Conservation (phyloP, 345 rosid genomes). For the Lenwebbia sp. region DNA sequence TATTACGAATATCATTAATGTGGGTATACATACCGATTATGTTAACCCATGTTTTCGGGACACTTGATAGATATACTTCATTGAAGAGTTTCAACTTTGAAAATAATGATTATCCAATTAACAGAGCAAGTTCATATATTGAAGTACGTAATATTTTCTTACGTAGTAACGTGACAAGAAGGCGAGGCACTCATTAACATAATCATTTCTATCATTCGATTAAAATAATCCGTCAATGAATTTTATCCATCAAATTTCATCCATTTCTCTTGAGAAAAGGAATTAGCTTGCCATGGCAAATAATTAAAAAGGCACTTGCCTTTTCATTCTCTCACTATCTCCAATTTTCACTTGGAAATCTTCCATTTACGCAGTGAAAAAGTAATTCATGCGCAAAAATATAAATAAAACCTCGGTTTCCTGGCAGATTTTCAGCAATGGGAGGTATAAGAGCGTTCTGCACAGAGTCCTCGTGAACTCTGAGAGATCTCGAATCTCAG, state of each 20-base stretch:
- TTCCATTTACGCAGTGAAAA: neutral
- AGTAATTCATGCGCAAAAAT: neutral
- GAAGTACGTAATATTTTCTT: neutral
- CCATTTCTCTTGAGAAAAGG: neutral
- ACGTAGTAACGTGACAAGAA: neutral
- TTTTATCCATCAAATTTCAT: neutral
- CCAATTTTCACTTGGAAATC: neutral
- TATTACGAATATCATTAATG: neutral
- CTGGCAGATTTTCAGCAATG: constrained; percentile 74
- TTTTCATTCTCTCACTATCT: neutral
- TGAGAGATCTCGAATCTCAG: constrained; percentile 46
- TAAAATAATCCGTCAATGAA: neutral
- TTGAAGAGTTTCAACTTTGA: neutral
- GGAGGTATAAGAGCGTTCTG: constrained; percentile 77
- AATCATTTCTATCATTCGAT: neutral
- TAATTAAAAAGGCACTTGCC: neutral
- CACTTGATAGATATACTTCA: neutral
- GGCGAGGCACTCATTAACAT: neutral
- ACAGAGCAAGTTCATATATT: neutral
- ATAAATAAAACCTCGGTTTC: neutral
- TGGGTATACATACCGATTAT: neutral
- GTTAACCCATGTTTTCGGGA: neutral
- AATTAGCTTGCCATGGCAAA: neutral
- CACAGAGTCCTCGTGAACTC: constrained; percentile 72
- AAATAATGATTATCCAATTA: neutral